Evolutionary conservation across 768 basidiomycete genomes (phyloP).

Genomic region (Leccinum variicolor): DNA sequence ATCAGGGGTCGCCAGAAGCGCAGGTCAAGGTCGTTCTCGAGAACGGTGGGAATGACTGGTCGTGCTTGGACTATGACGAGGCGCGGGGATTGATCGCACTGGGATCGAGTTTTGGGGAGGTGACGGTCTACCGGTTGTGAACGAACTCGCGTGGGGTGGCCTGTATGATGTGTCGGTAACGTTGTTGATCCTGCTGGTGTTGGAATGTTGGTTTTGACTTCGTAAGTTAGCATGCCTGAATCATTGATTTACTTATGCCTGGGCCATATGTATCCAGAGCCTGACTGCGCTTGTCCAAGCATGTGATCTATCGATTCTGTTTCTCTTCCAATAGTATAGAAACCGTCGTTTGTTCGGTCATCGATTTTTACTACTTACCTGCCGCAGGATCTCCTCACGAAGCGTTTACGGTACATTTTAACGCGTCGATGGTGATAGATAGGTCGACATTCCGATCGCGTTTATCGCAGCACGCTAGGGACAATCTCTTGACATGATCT

Average conservation of each 20-base stretch:
- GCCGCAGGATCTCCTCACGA: not conserved
- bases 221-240: not conserved
- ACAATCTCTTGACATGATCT: not conserved
- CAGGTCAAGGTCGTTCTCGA: conserved; percentile 32
- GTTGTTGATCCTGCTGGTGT: not conserved
- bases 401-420: not conserved
- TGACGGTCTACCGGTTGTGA: conserved; percentile 35
- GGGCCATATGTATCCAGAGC: not conserved
- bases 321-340: not conserved
- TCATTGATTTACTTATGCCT: not conserved
- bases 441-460: not conserved
- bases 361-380: not conserved
- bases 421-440: not conserved
- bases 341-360: not conserved
- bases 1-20: conserved; percentile 15
- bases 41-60: conserved; percentile 39
- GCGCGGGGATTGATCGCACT: conserved; percentile 49
- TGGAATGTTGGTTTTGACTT: not conserved
- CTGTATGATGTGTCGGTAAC: not conserved
- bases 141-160: not conserved
- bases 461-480: too few relatives aligned
- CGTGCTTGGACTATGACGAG: conserved; percentile 62
- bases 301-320: not conserved
- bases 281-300: not conserved
- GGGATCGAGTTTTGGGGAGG: conserved; percentile 46